Percentiles rank a stretch among this genome's conserved stretches.
Conservation (phyloP, 768 basidiomycete species). For the Lepiota brunneoincarnata region DNA sequence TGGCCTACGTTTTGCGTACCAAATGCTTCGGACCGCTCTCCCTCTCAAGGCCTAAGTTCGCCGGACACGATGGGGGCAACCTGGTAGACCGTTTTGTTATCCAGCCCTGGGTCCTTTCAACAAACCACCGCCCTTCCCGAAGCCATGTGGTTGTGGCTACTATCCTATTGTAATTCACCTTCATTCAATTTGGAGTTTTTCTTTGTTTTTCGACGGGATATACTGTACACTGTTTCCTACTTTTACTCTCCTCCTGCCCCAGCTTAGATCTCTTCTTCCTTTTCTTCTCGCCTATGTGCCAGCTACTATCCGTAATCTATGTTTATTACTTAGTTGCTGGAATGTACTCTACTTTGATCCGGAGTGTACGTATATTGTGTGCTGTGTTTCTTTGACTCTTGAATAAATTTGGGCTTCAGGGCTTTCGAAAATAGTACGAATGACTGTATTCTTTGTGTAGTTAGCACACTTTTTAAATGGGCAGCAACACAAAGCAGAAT, state of each 20-base stretch:
- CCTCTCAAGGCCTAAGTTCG: slow-evolving; percentile 42
- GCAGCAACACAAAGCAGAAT: too few species aligned
- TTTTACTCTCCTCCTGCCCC: too few species aligned
- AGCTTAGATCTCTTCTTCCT: neutral
- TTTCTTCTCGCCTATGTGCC: neutral
- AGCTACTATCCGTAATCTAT: slow-evolving; percentile 7
- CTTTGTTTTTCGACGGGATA: neutral
- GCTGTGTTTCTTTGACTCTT: too few species aligned
- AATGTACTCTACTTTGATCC: neutral
- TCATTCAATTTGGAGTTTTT: slow-evolving; percentile 5
- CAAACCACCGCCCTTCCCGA: too few species aligned
- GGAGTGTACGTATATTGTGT: neutral
- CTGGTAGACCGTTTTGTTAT: slow-evolving; percentile 18
- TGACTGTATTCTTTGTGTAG: neutral
- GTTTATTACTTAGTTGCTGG: neutral
- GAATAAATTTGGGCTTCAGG: neutral
- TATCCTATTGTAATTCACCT: slow-evolving; percentile 8
- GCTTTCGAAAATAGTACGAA: neutral
- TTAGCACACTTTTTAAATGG: too few species aligned
- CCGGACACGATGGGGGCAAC: slow-evolving; percentile 19
- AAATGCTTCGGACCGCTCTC: slow-evolving; percentile 45
- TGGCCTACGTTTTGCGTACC: slow-evolving; percentile 49
- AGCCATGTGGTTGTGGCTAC: too few species aligned
- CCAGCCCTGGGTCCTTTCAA: too few species aligned
- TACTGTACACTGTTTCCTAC: slow-evolving; percentile 4